Conservation (phyloP, 345 rosid species). For the Gossypium herbaceum region DNA sequence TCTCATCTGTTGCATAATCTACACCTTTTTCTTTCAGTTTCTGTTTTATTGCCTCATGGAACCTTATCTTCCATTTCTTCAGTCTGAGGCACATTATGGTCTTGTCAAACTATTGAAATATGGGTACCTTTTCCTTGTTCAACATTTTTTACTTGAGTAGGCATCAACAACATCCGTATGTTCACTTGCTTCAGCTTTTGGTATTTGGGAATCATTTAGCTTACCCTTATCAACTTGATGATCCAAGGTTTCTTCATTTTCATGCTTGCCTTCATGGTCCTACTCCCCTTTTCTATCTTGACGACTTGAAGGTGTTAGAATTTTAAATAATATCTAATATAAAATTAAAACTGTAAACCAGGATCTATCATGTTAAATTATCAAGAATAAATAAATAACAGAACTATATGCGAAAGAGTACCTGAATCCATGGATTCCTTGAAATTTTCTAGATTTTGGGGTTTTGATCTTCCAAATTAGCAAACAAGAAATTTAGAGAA, state of each 20-base stretch:
- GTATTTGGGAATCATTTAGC: conserved; percentile 15
- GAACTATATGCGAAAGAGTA: too few relatives aligned
- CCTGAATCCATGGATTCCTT: too few relatives aligned
- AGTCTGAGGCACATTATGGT: neutral
- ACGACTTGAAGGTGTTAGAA: neutral
- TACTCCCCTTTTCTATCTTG: conserved; percentile 11
- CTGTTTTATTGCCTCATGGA: conserved; percentile 18
- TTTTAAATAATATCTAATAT: too few relatives aligned
- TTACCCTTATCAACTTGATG: conserved; percentile 29
- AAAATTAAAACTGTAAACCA: too few relatives aligned
- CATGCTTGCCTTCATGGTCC: conserved; percentile 25
- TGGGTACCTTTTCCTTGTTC: conserved; percentile 21
- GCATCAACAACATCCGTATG: conserved; percentile 11
- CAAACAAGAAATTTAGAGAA: too few relatives aligned
- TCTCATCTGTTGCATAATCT: neutral
- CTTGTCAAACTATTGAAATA: conserved; percentile 21
- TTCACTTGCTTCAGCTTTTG: conserved; percentile 20
- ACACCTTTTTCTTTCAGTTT: conserved; percentile 10
- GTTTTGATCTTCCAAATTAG: too few relatives aligned
- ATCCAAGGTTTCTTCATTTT: conserved; percentile 18
- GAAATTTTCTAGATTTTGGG: too few relatives aligned
- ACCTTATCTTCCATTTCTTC: conserved; percentile 14
- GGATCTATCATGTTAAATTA: too few relatives aligned
- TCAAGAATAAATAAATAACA: too few relatives aligned
- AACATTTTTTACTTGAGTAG: conserved; percentile 23